Evolutionary conservation across 306 rosid genomes (phyloP).

Genomic region (Trifolium repens): DNA sequence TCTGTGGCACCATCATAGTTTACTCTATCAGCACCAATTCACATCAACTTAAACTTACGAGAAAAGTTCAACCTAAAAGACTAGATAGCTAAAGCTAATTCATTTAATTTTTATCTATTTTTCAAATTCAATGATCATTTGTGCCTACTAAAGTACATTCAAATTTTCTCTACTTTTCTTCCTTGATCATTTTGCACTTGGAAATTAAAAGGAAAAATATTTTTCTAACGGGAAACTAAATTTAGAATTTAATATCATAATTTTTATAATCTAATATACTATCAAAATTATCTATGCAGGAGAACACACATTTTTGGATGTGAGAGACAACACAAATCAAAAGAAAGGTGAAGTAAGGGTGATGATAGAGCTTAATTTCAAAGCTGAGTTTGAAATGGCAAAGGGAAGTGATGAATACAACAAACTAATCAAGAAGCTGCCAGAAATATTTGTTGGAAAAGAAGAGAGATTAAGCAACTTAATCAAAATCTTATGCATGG

Average conservation of each 20-base stretch:
- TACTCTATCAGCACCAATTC: no score
- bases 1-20: no score
- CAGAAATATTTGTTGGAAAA: constrained; percentile 85
- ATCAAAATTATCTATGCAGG: constrained; percentile 46
- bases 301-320: constrained; percentile 78
- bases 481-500: constrained; percentile 66
- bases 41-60: neutral
- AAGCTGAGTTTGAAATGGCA: constrained; percentile 87
- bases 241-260: constrained; percentile 13
- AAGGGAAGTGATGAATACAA: constrained; percentile 69
- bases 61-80: neutral
- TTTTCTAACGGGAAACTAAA: neutral
- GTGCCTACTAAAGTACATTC: no score
- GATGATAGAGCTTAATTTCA: constrained; percentile 71
- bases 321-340: constrained; percentile 55
- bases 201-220: neutral
- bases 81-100: no score
- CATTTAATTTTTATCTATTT: no score
- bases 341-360: constrained; percentile 73
- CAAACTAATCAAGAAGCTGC: constrained; percentile 56
- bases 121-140: neutral
- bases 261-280: neutral
- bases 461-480: constrained; percentile 64
- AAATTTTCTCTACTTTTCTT: no score
- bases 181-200: neutral